These are phyloP conservation scores for Pleoardoris graminearum DNA, from an alignment of 2,329 filamentous ascomycete species.

Conservation along the genomic window DNA sequence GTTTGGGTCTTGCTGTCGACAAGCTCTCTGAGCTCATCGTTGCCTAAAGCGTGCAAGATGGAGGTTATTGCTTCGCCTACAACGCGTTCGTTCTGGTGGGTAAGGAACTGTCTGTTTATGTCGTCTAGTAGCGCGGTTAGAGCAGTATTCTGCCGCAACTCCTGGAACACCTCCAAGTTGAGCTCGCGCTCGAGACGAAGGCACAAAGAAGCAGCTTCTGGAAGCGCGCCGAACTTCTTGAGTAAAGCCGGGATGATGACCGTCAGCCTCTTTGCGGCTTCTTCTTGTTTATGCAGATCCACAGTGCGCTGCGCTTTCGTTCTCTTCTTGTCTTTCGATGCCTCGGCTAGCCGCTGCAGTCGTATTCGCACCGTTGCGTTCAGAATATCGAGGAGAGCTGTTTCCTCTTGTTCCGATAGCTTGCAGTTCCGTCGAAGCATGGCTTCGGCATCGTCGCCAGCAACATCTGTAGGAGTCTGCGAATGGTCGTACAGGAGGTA, in stretches of 20 bases:
- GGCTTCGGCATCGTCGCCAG: slow-evolving; percentile 62
- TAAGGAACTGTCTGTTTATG: slow-evolving; percentile 89
- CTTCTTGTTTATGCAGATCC: slow-evolving; percentile 74
- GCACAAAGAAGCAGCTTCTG: slow-evolving; percentile 82
- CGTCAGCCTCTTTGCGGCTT: slow-evolving; percentile 76
- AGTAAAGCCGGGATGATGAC: slow-evolving; percentile 80
- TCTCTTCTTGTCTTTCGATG: slow-evolving; percentile 60
- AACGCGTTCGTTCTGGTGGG: slow-evolving; percentile 86
- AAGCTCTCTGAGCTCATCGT: slow-evolving; percentile 85
- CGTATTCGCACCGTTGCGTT: slow-evolving; percentile 78
- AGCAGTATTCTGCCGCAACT: slow-evolving; percentile 82
- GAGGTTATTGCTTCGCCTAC: slow-evolving; percentile 81
- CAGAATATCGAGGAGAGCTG: slow-evolving; percentile 83
- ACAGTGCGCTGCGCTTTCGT: slow-evolving; percentile 59
- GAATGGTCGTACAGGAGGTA: slow-evolving; percentile 95
- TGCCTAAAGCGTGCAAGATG: slow-evolving; percentile 80
- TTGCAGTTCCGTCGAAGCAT: slow-evolving; percentile 73
- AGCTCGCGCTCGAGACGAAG: slow-evolving; percentile 84
- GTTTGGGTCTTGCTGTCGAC: slow-evolving; percentile 78
- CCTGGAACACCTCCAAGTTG: slow-evolving; percentile 84
- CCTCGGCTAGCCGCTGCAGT: slow-evolving; percentile 68
- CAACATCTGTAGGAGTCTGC: slow-evolving; percentile 53
- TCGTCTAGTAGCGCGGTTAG: slow-evolving; percentile 85
- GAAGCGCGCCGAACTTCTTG: slow-evolving; percentile 90
- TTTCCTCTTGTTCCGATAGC: slow-evolving; percentile 75